phyloP scores from a whole-genome alignment of 106 monocot genomes.

The Dioscorea zingiberensis region DNA sequence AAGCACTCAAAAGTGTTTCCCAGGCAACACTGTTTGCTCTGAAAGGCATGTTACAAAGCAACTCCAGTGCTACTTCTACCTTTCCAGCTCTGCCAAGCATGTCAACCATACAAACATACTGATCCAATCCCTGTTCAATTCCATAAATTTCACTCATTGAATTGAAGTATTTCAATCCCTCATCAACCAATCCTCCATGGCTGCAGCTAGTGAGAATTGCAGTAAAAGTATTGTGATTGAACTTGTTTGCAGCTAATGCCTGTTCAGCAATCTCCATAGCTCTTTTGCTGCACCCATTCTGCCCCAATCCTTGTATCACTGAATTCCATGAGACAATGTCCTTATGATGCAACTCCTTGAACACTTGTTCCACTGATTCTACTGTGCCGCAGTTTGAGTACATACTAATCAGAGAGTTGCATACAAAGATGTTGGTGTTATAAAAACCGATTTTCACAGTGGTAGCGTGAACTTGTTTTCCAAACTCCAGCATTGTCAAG shows the following conservation, averaged over 20 bases:
- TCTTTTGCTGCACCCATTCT: constrained; percentile 27
- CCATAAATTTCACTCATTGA: constrained; percentile 25
- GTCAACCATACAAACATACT: constrained; percentile 37
- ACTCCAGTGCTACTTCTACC: constrained; percentile 19
- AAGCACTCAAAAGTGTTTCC: constrained; percentile 36
- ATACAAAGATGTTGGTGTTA: constrained; percentile 21
- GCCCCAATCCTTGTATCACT: constrained; percentile 41
- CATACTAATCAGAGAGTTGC: constrained; percentile 47
- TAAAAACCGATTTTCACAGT: constrained; percentile 25
- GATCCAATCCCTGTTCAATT: constrained; percentile 23
- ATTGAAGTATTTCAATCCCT: constrained; percentile 37
- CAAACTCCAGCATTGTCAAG: constrained; percentile 15
- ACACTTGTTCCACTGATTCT: constrained; percentile 17
- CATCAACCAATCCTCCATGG: constrained; percentile 33
- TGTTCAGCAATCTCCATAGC: constrained; percentile 31
- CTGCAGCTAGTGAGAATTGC: constrained; percentile 53
- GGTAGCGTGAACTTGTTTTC: constrained; percentile 26
- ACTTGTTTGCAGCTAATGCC: constrained; percentile 27
- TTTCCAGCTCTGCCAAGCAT: constrained; percentile 47
- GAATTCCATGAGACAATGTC: constrained; percentile 48
- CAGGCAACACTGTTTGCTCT: constrained; percentile 23
- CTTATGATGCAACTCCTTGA: constrained; percentile 23
- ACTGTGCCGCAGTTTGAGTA: constrained; percentile 29
- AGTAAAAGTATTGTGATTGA: constrained; percentile 32
- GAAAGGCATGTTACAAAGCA: constrained; percentile 16